Conservation (phyloP, 2,329 filamentous ascomycete genomes). For the Aspergillus neoniger region DNA sequence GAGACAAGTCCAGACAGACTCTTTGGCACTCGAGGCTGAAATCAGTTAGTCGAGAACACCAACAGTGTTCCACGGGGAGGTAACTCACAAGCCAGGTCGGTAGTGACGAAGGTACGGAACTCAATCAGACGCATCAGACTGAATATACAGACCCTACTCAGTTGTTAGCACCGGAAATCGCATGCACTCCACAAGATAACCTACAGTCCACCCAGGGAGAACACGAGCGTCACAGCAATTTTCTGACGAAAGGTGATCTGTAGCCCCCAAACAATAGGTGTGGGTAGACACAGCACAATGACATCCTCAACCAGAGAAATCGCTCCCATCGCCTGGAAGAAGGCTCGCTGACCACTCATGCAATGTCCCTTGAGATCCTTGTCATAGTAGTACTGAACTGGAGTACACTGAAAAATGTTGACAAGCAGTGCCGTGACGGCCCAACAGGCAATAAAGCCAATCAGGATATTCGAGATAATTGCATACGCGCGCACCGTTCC, state of each 20-base stretch:
- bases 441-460: constrained; percentile 16
- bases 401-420: constrained; percentile 17
- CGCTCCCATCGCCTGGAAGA: constrained; percentile 16
- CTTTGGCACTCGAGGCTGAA: constrained; percentile 24
- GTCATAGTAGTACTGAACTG: constrained; percentile 17
- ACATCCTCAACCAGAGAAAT: constrained; percentile 18
- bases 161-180: not conserved
- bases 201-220: constrained; percentile 16
- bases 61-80: not conserved
- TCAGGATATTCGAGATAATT: constrained; percentile 9
- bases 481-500: constrained; percentile 8
- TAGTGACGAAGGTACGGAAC: constrained; percentile 14
- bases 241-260: constrained; percentile 15
- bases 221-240: constrained; percentile 13
- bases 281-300: constrained; percentile 12
- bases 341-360: constrained; percentile 10
- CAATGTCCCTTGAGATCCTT: constrained; percentile 15
- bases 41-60: not conserved
- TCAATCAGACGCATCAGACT: constrained; percentile 20
- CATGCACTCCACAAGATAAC: not conserved
- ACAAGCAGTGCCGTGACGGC: constrained; percentile 12
- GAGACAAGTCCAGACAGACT: constrained; percentile 25
- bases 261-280: constrained; percentile 14
- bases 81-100: constrained; percentile 13
- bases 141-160: constrained; percentile 24